These are phyloP conservation scores for Eucalyptus cloeziana DNA, from an alignment of 345 rosid genomes.

Conservation along the genomic window DNA sequence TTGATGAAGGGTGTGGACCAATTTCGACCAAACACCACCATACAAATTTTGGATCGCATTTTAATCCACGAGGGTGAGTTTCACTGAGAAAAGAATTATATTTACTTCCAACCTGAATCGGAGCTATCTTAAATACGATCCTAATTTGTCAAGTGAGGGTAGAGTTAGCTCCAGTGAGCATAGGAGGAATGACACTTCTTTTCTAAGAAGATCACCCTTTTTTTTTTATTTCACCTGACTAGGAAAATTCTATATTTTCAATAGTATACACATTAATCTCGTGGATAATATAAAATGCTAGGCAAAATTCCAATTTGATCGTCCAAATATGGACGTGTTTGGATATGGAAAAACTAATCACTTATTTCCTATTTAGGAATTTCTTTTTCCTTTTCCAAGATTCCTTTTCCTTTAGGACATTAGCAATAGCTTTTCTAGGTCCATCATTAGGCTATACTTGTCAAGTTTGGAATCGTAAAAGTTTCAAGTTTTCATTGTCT, in stretches of 20 bases:
- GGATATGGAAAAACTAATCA: background rate
- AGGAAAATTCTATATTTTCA: background rate
- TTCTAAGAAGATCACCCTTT: background rate
- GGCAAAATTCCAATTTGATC: background rate
- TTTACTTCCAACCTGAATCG: background rate
- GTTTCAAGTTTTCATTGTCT: background rate
- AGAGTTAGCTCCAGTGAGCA: background rate
- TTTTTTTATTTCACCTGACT: background rate
- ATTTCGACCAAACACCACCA: background rate
- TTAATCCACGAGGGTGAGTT: background rate
- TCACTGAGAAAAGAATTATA: background rate
- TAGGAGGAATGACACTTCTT: background rate
- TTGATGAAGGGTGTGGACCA: background rate
- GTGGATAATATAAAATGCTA: background rate
- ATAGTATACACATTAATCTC: background rate
- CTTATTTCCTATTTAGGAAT: background rate
- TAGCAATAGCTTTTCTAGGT: background rate
- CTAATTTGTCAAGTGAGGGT: background rate
- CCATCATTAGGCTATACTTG: background rate
- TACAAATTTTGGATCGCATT: background rate
- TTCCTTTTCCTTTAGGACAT: background rate
- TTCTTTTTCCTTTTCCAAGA: background rate
- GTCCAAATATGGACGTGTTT: background rate
- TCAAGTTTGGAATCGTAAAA: background rate
- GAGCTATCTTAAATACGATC: background rate